phyloP scores from a whole-genome alignment of 1,284 basidiomycete genomes.

The Fomitopsis schrenkii region DNA sequence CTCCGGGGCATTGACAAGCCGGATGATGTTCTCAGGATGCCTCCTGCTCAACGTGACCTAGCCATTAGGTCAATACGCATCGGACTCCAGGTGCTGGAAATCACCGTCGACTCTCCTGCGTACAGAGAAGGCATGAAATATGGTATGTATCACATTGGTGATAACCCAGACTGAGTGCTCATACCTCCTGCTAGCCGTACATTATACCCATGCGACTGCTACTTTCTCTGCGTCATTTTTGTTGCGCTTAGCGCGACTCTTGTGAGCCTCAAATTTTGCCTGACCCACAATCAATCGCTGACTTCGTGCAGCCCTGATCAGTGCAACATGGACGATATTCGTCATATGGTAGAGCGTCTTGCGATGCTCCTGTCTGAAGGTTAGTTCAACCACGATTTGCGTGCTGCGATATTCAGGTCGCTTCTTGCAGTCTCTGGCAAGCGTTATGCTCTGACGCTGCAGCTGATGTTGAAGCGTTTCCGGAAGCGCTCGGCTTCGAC shows the following conservation, averaged over 20 bases:
- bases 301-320: conserved; percentile 64
- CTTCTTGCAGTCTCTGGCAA: conserved; percentile 72
- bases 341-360: conserved; percentile 75
- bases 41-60: conserved; percentile 60
- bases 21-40: conserved; percentile 76
- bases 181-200: conserved; percentile 56
- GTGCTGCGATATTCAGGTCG: conserved; percentile 6
- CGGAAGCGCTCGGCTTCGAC: conserved; percentile 55
- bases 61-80: conserved; percentile 70
- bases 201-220: conserved; percentile 88
- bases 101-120: conserved; percentile 71
- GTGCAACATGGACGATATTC: conserved; percentile 73
- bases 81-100: conserved; percentile 65
- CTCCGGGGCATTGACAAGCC: conserved; percentile 72
- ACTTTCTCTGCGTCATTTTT: conserved; percentile 90
- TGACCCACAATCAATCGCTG: background rate
- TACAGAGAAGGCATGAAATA: conserved; percentile 91
- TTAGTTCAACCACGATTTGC: conserved; percentile 28
- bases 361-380: conserved; percentile 73
- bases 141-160: conserved; percentile 39
- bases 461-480: conserved; percentile 81
- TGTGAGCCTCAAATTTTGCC: conserved; percentile 46
- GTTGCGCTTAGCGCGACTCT: conserved; percentile 79
- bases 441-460: conserved; percentile 83
- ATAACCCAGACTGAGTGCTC: background rate